These are phyloP conservation scores for Nitzschia sp. DNA, from an alignment of 108 stramenopile species.

Conservation along the genomic window DNA sequence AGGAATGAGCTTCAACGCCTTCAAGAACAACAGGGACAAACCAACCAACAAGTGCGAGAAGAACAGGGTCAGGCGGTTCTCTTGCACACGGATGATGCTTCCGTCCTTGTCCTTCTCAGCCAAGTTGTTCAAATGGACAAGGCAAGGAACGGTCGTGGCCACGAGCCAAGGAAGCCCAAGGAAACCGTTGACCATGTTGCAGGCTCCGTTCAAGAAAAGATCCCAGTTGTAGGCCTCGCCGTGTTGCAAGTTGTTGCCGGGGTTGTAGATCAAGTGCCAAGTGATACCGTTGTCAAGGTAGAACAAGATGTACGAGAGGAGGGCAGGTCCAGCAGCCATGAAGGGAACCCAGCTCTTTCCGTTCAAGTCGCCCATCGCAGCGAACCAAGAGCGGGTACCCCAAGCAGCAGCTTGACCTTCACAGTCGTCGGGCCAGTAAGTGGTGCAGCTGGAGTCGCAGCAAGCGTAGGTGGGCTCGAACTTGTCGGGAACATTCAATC, in stretches of 20 bases:
- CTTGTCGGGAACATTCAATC: slow-evolving; percentile 50
- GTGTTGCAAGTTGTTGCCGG: slow-evolving; percentile 42
- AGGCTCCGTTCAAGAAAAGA: slow-evolving; percentile 25
- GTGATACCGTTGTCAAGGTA: slow-evolving; percentile 61
- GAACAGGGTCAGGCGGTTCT: slow-evolving; percentile 43
- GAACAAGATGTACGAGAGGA: slow-evolving; percentile 46
- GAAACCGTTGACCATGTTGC: slow-evolving; percentile 41
- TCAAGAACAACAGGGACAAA: slow-evolving; percentile 25
- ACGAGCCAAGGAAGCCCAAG: slow-evolving; percentile 56
- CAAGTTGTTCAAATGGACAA: slow-evolving; percentile 40
- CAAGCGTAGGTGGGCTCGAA: slow-evolving; percentile 57
- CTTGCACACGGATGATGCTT: slow-evolving; percentile 34
- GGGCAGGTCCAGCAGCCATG: slow-evolving; percentile 56
- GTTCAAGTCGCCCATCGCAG: slow-evolving; percentile 46
- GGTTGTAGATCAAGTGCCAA: slow-evolving; percentile 44
- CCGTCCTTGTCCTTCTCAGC: slow-evolving; percentile 42
- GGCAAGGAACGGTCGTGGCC: slow-evolving; percentile 48
- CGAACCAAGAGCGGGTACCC: slow-evolving; percentile 51
- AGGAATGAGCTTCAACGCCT: slow-evolving; percentile 35
- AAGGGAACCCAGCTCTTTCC: slow-evolving; percentile 54
- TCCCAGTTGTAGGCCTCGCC: slow-evolving; percentile 62
- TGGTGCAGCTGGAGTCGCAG: slow-evolving; percentile 37
- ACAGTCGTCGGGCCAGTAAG: slow-evolving; percentile 52
- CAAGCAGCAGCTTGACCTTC: slow-evolving; percentile 37
- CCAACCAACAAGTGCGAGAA: slow-evolving; percentile 35